Evolutionary conservation across 1,284 basidiomycete genomes (phyloP).

Genomic region (Microbotryum lychnidis-dioicae): DNA sequence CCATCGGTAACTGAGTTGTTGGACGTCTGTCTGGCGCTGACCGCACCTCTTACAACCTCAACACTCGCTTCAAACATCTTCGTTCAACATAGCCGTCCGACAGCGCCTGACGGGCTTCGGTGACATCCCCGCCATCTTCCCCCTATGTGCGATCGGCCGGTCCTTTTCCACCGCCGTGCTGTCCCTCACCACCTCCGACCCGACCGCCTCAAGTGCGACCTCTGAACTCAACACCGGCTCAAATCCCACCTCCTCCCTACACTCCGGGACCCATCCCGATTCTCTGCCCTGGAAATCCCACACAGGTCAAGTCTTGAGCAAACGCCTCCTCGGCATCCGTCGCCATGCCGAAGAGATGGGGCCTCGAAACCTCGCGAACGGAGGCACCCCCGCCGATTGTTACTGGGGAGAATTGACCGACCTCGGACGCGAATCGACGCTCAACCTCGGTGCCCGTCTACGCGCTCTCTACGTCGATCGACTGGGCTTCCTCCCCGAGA

Average conservation of each 20-base stretch:
- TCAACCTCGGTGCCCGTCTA: slow-evolving; percentile 25
- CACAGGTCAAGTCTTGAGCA: too few species aligned
- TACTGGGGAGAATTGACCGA: slow-evolving; percentile 35
- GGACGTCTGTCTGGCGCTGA: background rate
- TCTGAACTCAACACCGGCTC: background rate
- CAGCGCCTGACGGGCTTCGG: slow-evolving; percentile 22
- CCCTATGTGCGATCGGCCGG: slow-evolving; percentile 20
- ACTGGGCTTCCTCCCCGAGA: slow-evolving; percentile 26
- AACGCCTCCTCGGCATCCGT: slow-evolving; percentile 8
- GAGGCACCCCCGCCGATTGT: slow-evolving; percentile 12
- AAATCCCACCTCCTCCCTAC: background rate
- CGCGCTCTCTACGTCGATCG: slow-evolving; percentile 30
- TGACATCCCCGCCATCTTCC: slow-evolving; percentile 19
- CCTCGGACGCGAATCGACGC: slow-evolving; percentile 31
- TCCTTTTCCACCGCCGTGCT: slow-evolving; percentile 23
- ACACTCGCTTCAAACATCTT: background rate
- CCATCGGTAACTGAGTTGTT: background rate
- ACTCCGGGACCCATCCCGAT: background rate
- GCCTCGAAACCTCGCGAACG: background rate
- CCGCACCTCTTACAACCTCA: background rate
- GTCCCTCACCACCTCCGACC: background rate
- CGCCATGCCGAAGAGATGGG: slow-evolving; percentile 14
- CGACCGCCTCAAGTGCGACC: background rate
- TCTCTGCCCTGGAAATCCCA: background rate
- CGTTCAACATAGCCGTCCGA: slow-evolving; percentile 14